Evolutionary conservation across 2,329 filamentous ascomycete species (phyloP), one percentile per base, ranked within the genome.

Genomic region (Clarireedia paspali): DNA sequence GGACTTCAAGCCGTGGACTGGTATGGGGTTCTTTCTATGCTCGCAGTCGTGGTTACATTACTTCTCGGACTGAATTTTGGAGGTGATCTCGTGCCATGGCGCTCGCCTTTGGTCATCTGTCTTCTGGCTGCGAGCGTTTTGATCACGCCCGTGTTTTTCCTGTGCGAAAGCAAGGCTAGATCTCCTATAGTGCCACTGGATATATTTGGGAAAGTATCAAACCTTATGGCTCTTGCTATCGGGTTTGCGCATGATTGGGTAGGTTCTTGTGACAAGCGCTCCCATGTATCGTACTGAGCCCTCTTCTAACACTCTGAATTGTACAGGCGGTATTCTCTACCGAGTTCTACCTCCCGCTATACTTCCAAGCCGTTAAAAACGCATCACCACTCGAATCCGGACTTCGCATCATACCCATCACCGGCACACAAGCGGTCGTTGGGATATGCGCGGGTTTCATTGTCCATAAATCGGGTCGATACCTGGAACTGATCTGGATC

Each of bases 31-130:
- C 47, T 85, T 14, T 59, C 56, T 26, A 82, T 95, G 67, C 79
- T 91, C 26, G 87, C 84, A 46, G 86, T 85, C 20, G 90, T 87
- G 0, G 75, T 94, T 38, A 91, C 95, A 86, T 76, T 95, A 62
- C 80, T 95, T 4, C 82, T 95, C 44, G 91, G 89, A 1, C 80
- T 95, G 6, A 85, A 95, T 64, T 88, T 91, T 60, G 91, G 90
- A 52, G 90, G 89, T 48, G 79, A 88, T 49, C 75, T 77, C 34
- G 82, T 81, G 60, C 84, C 34, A 9, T 95, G 90, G 90, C 72
- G 73, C 53, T 91, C 87, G 0, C 77, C 87, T 1, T 84, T 81
- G 1, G 87, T 91, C 24, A 78, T 95, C 64, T 91, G 88, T 66
- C 77, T 95, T 39, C 77, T 95, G 60, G 73, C 92, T 51, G 90